phyloP scores from a whole-genome alignment of 1,139 yeast genomes.

The Nadsonia starkeyi-henricii region DNA sequence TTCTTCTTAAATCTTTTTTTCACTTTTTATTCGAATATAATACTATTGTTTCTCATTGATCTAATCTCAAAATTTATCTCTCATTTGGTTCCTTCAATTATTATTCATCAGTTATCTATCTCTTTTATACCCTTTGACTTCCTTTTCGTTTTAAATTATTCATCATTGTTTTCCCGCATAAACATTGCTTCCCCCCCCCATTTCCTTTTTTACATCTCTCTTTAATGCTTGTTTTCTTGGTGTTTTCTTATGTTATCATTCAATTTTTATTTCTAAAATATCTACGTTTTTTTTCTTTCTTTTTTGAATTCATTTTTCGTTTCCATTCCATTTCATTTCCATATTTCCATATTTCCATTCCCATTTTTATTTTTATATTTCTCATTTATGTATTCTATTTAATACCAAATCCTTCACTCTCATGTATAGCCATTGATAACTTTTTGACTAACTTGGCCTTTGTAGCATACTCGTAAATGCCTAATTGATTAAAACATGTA shows the following conservation, averaged over 20 bases:
- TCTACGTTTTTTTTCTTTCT: neutral
- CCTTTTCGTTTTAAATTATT: neutral
- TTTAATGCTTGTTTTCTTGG: neutral
- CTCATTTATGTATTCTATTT: slow-evolving; percentile 28
- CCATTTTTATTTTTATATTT: neutral
- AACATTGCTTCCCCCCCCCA: neutral
- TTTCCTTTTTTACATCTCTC: neutral
- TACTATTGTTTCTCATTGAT: no score
- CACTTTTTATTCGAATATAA: no score
- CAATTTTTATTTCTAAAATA: neutral
- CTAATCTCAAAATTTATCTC: no score
- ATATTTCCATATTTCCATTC: neutral
- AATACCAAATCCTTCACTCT: slow-evolving; percentile 78
- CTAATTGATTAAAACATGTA: slow-evolving; percentile 85
- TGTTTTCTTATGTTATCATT: neutral
- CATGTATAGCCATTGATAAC: slow-evolving; percentile 52
- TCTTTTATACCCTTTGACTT: neutral
- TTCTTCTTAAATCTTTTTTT: no score
- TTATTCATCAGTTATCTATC: neutral
- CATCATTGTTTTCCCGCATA: neutral
- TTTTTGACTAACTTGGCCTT: slow-evolving; percentile 41
- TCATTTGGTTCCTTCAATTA: no score
- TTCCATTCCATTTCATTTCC: neutral
- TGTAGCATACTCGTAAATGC: slow-evolving; percentile 50
- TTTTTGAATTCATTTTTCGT: neutral